These are phyloP conservation scores for Melianthus villosus DNA, from an alignment of 441 rosid species.

Conservation along the genomic window DNA sequence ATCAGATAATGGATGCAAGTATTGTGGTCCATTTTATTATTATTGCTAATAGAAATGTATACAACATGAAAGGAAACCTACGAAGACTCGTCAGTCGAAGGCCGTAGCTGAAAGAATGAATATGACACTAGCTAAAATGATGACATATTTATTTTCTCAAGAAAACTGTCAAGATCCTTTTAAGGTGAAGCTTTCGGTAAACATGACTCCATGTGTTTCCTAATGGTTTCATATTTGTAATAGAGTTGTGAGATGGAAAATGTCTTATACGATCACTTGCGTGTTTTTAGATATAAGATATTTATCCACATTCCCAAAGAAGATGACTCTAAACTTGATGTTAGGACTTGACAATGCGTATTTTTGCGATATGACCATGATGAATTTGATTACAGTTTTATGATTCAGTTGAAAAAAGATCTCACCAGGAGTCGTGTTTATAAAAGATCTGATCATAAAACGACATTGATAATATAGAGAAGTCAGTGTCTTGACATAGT, in stretches of 20 bases:
- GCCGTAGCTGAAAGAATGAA: slow-evolving; percentile 9
- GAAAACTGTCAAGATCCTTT: background rate
- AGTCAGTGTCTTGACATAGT: background rate
- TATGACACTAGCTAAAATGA: background rate
- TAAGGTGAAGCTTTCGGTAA: background rate
- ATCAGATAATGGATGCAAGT: too few species aligned
- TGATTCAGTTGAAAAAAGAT: background rate
- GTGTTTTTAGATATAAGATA: background rate
- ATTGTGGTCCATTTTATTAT: too few species aligned
- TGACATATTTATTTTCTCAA: slow-evolving; percentile 6
- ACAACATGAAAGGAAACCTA: slow-evolving; percentile 4
- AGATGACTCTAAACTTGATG: background rate
- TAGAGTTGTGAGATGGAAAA: background rate
- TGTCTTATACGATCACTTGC: background rate
- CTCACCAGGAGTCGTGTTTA: background rate
- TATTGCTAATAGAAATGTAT: background rate
- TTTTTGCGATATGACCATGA: background rate
- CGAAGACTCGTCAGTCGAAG: too few species aligned
- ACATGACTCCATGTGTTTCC: background rate
- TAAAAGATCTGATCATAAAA: background rate
- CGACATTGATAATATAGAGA: background rate
- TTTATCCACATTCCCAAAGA: background rate
- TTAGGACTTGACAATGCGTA: background rate
- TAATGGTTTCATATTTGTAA: background rate
- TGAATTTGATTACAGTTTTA: background rate